phyloP scores from a whole-genome alignment of 768 basidiomycete species.

The Russula lepida region DNA sequence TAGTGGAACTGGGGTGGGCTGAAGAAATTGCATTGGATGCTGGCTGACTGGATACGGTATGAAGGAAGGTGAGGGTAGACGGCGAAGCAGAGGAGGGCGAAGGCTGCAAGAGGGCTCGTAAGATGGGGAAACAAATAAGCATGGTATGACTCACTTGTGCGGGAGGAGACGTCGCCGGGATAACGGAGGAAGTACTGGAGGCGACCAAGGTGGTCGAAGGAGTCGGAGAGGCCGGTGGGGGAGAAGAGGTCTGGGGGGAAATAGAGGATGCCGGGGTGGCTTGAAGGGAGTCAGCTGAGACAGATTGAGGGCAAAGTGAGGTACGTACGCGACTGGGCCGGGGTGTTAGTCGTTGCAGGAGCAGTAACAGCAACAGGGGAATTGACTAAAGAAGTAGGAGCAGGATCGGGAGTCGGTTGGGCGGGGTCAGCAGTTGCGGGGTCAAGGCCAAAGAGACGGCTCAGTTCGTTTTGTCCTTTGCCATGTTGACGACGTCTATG shows the following conservation, averaged over 20 bases:
- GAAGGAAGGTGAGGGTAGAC: slow-evolving; percentile 7
- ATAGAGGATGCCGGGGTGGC: background rate
- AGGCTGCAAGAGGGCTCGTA: background rate
- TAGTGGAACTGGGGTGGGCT: background rate
- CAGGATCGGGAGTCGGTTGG: background rate
- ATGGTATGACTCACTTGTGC: background rate
- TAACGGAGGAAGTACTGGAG: background rate
- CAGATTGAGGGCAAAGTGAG: background rate
- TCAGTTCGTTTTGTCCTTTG: background rate
- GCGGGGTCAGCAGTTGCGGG: too few relatives aligned
- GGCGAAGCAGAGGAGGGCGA: background rate
- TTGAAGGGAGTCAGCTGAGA: background rate
- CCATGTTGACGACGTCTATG: background rate
- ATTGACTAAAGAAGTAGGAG: background rate
- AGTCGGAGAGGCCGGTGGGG: background rate
- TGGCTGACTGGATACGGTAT: background rate
- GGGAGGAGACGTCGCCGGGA: background rate
- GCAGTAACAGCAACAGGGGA: background rate
- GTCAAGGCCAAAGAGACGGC: background rate
- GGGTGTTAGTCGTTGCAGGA: background rate
- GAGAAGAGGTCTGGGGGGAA: background rate
- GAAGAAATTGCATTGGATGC: slow-evolving; percentile 2
- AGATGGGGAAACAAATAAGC: background rate
- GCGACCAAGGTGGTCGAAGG: background rate
- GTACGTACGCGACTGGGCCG: background rate